Evolutionary conservation across 2,329 filamentous ascomycete species (phyloP), one percentile per base, ranked within the genome.

Genomic region (Rhynchosporium agropyri): DNA sequence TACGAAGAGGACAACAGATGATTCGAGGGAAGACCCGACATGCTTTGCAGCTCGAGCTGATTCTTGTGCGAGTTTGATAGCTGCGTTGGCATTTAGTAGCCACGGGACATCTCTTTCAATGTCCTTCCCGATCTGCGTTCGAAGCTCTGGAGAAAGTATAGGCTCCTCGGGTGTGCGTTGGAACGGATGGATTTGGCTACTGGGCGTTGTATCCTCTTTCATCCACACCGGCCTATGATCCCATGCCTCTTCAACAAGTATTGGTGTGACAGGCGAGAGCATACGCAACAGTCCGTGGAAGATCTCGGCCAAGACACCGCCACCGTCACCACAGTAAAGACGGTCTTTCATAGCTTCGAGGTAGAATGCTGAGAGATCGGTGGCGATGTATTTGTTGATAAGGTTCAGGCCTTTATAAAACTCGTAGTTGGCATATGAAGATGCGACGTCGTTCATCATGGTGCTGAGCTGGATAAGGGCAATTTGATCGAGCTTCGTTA

Each of bases 281-380:
- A 96, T 91, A 60, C 88, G 84, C 65, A 93, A 79, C 20, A 97
- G 79, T 42, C 91, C 86, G 5, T 85, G 78, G 65, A 94, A 87
- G 60, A 97, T 84, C 33, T 84, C 81, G 68, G 85, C 83, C 54
- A 90, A 77, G 4, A 84, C 80, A 53, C 89, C 89, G 13, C 84
- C 81, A 13, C 84, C 84, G 64, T 88, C 84, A 36, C 90, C 91
- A 51, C 93, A 95, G 79, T 99, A 99, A 1, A 98, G 80, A 3
- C 91, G 83, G 72, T 99, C 95, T 76, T 99, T 99, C 70, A 93
- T 82, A 0, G 90, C 87, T 76, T 99, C 95, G 62, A 99, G 86
- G 75, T 98, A 99, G 76, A 97, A 96, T 0, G 94, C 89, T 0
- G 92, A 97, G 29, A 99, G 82, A 69, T 97, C 91, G 29, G 83